Base-by-base conservation (phyloP, 345 rosid genomes). In the Gossypium anomalum region DNA sequence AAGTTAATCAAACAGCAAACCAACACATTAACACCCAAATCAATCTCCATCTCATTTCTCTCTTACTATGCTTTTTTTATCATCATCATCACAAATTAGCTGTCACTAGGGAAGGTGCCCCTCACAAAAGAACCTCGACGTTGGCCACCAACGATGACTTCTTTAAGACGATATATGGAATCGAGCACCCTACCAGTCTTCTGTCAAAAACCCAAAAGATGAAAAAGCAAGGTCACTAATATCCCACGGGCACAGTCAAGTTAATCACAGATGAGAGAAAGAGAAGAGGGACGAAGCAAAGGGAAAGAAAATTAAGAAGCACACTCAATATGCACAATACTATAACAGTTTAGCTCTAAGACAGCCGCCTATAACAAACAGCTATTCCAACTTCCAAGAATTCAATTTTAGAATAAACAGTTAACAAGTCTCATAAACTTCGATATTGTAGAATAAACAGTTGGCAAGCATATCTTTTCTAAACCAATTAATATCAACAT, bases 101-200 rank as follows among this genome's bases (percentile, higher is more conserved):
- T 76, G 52, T 89, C 92, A 17, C 76, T 80, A 15, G 87, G 76
- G 78, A 94, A 75, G 78, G 82, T 79, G 70, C 79, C 86, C 73
- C 86, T 85, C 73, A 90, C 83, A 76, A 88, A 74, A 13, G 97
- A 83, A 34, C 89, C 93, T 27, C 87, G 83, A 8, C 86, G 82
- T 64, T 88, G 91, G 63, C 97, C 93, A 45, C 97, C 93, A 16
- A 87, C 91, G 58, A 92, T 87, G 67, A 86, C 92, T 63, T 90
- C 93, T 84, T 89, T 93, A 44, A 96, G 84, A 51, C 97, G 90
- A 75, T 85, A 82, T 78, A 96, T 83, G 27, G 98, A 91, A 51
- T 91, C 90, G 75, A 89, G 64, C 85, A 92, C 73, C 82, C 85
- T 82, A 75, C 93, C 83, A 61, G 83, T 84, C 80, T 82, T 91